Percentiles rank a stretch among this genome's conserved stretches.
phyloP scores from a whole-genome alignment of 176 grass and related monocot species.

The Pharus latifolius region DNA sequence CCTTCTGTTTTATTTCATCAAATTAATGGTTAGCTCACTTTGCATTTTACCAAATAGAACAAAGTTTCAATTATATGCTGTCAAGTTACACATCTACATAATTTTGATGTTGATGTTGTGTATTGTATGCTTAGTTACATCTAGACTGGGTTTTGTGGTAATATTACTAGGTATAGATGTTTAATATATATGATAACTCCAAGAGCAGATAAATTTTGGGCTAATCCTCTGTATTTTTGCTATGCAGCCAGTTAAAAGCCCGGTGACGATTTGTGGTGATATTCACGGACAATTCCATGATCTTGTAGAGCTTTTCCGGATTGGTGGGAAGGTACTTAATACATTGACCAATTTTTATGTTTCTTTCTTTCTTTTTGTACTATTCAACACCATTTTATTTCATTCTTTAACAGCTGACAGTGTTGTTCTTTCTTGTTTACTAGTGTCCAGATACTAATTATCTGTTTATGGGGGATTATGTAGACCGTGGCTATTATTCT shows the following conservation, averaged over 20 bases:
- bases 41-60: not conserved
- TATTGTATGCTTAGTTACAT: too few species aligned
- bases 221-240: not conserved
- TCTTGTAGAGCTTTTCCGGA: constrained; percentile 70
- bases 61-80: not conserved
- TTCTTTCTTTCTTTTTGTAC: not conserved
- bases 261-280: constrained; percentile 83
- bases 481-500: constrained; percentile 90
- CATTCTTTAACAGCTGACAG: not conserved
- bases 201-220: not conserved
- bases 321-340: constrained; percentile 63
- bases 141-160: too few species aligned
- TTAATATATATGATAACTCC: not conserved
- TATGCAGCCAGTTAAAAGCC: constrained; percentile 72
- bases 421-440: constrained; percentile 17
- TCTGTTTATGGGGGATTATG: constrained; percentile 94
- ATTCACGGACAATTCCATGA: constrained; percentile 94
- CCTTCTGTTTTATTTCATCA: not conserved
- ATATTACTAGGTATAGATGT: not conserved
- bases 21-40: not conserved
- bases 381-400: not conserved
- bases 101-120: not conserved
- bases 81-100: not conserved
- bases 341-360: not conserved
- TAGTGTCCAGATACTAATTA: constrained; percentile 93